phyloP scores from a whole-genome alignment of 2,329 filamentous ascomycete genomes.

The Ascochyta lentis region DNA sequence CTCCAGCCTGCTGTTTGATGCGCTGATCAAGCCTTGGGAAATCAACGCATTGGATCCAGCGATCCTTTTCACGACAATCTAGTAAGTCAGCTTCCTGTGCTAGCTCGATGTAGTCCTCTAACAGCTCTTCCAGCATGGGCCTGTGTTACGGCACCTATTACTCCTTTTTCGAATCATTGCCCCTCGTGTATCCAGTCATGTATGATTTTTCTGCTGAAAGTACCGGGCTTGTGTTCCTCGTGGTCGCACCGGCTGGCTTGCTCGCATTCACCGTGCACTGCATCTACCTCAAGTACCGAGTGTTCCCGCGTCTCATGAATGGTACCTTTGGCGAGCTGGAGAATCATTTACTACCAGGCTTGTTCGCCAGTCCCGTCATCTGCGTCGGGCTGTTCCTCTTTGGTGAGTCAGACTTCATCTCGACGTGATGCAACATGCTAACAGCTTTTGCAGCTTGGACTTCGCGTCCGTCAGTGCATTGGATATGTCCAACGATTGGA shows the following conservation, averaged over 20 bases:
- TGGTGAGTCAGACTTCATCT: constrained; percentile 39
- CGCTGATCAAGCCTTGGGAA: constrained; percentile 78
- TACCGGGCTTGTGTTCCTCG: constrained; percentile 85
- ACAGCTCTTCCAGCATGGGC: constrained; percentile 62
- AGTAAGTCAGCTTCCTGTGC: constrained; percentile 46
- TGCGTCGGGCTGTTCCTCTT: constrained; percentile 70
- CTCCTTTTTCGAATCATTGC: constrained; percentile 72
- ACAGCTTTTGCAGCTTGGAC: constrained; percentile 56
- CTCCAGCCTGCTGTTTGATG: constrained; percentile 54
- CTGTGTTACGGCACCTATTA: constrained; percentile 76
- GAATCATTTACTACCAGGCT: constrained; percentile 75
- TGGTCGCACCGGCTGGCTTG: constrained; percentile 74
- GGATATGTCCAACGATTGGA: constrained; percentile 63
- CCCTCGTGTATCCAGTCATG: constrained; percentile 72
- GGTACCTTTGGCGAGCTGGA: constrained; percentile 75
- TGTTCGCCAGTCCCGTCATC: constrained; percentile 59
- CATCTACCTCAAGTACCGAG: constrained; percentile 80
- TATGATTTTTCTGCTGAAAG: constrained; percentile 76
- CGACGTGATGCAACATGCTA: neutral
- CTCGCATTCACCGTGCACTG: constrained; percentile 68
- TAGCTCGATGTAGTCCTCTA: neutral
- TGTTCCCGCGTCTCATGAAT: constrained; percentile 62
- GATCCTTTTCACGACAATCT: constrained; percentile 79
- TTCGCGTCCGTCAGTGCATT: constrained; percentile 66
- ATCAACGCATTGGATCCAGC: constrained; percentile 83